Base-by-base conservation (phyloP, 768 basidiomycete species). In the Leccinum olivaceopallidum region DNA sequence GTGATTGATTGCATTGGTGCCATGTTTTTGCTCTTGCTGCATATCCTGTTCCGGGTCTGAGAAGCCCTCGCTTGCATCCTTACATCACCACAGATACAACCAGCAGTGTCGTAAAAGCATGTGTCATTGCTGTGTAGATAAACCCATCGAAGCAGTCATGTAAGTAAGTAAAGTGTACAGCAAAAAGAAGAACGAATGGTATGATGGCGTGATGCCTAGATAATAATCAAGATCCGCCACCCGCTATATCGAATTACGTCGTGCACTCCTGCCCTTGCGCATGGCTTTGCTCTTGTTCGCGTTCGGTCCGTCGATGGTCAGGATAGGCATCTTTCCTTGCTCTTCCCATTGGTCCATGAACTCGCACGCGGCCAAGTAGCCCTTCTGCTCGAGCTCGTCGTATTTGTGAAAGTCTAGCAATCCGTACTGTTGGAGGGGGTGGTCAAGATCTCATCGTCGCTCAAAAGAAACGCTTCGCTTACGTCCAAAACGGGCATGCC, bases 401-500 rank as follows among this genome's bases (percentile, higher is more conserved):
- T 92, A 96, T 73, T 92, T 92, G 56, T 83, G 79, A 69, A 94
- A 95, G 71, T 95, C 92, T 26, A 98, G 80, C 6, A 95, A 98
- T 5, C 94, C 94, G 65, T 90, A 98, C 88, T 94, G 70, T 60
- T 30, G n/a, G 57, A 56, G 34, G 49, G 61, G 58, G 26, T 53
- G 36, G 57, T 22, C 42, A 44, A n/a, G n/a, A 9, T 42, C 42
- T n/a, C 44, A 10, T 55, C 26, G 16, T 22, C n/a, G 14, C 12
- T 20, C n/a, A 2, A 26, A n/a, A 22, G 47, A 10, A 6, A 32
- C n/a, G 32, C 24, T 5, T 22, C 20, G 69, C 80, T 62, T 66
- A 92, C 92, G 76, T 92, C 86, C 64, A 97, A 93, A 13, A 99
- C 95, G 0, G 97, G 97, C 90, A 98, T 92, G 61, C 85, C 84